Evolutionary conservation across 257 asterid species (phyloP).

Genomic region (Ophiorrhiza pumila): DNA sequence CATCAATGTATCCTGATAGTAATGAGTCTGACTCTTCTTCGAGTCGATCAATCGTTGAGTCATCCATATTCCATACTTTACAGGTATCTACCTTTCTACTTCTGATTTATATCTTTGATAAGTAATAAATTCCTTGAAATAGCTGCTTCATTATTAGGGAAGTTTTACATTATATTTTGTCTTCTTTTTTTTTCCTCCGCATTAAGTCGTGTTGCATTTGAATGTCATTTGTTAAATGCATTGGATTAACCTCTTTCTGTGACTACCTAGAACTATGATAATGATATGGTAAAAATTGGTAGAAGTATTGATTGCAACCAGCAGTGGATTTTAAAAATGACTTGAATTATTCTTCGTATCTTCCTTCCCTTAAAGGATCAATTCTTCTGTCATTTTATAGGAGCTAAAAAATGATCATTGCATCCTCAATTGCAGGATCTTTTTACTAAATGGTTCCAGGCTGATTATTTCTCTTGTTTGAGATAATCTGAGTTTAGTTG

Average conservation of each 20-base stretch:
- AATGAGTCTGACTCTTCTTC: conserved; percentile 40
- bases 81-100: conserved; percentile 47
- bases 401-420: not conserved
- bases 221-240: not conserved
- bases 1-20: conserved; percentile 58
- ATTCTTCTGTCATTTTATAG: not conserved
- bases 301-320: not conserved
- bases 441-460: too few species aligned
- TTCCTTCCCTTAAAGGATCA: not conserved
- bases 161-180: not conserved
- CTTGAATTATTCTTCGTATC: not conserved
- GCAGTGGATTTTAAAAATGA: not conserved
- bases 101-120: conserved; percentile 8
- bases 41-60: conserved; percentile 34
- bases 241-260: not conserved
- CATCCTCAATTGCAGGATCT: too few species aligned
- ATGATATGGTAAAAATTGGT: not conserved
- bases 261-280: not conserved
- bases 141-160: not conserved
- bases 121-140: conserved; percentile 1
- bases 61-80: conserved; percentile 46
- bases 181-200: too few species aligned
- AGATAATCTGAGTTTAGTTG: not conserved
- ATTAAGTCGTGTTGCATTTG: not conserved
- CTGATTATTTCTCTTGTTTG: not conserved